These are phyloP conservation scores for Radiomyces spectabilis DNA, from an alignment of 192 early-diverging fungal genomes.

Conservation along the genomic window DNA sequence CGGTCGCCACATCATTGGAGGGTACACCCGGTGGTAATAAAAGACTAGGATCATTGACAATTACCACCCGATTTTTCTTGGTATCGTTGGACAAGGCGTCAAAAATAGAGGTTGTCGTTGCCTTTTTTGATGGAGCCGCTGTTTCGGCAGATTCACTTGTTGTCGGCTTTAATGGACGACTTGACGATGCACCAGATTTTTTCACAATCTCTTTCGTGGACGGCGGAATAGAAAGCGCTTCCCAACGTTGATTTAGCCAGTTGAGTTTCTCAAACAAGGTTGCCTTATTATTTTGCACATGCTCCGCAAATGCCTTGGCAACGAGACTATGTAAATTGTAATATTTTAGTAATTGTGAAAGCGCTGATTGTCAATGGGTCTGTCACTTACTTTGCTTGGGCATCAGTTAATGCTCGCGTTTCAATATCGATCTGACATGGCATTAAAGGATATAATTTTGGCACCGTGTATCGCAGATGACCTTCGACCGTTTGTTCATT, in stretches of 20 bases:
- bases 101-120: too few relatives aligned
- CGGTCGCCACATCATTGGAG: neutral
- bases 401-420: neutral
- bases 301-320: neutral
- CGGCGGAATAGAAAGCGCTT: conserved; percentile 44
- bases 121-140: too few relatives aligned
- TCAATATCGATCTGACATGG: neutral
- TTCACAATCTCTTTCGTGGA: too few relatives aligned
- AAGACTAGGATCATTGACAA: conserved; percentile 7
- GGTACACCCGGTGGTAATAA: neutral
- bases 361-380: neutral
- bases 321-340: neutral
- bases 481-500: too few relatives aligned
- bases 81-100: too few relatives aligned
- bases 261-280: conserved; percentile 35
- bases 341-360: neutral
- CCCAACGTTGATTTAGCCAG: conserved; percentile 53
- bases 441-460: neutral
- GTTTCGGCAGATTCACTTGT: too few relatives aligned
- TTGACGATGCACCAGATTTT: too few relatives aligned
- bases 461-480: neutral
- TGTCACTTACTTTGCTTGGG: neutral
- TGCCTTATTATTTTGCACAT: neutral
- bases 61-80: conserved; percentile 19
- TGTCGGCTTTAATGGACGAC: too few relatives aligned